Base-by-base conservation (phyloP, 177 flowering plant genomes). In the Tripterygium wilfordii region DNA sequence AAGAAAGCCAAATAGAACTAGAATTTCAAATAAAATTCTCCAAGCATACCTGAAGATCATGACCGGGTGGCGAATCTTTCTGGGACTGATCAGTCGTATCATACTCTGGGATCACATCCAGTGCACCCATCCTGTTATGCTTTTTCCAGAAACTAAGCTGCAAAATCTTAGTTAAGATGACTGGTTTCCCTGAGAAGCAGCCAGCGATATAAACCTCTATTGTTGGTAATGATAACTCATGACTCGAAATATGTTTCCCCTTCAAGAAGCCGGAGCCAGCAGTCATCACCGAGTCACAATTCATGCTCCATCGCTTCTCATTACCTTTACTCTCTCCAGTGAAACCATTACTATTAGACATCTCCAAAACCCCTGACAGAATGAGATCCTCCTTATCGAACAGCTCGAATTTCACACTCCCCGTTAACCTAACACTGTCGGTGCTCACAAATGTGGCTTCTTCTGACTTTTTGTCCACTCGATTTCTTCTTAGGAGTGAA, bases 371-470 rank as follows among this genome's bases (percentile, higher is more conserved):
- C 40, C 97, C 97, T n/a, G 79, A 72, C 4, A 89, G 77, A 36
- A 89, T 58, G 23, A 73, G 63, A 58, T 81, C 74, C 10, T 83
- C 76, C 33, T 51, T 68, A 59, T 83, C 71, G n/a, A 63, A 78
- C 15, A 89, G 89, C 64, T 89, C 84, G 60, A 83, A 81, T 48
- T 74, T 81, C 51, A 77, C 75, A 56, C 87, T 80, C 22, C 89
- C 91, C 0, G 78, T 76, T 44, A 77, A 67, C 47, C 88, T 72
- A 51, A 89, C 67, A 52, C 74, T 69, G 43, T 85, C 89, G 4
- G 95, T 89, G 68, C 84, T 67, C 18, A 89, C 85, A 63, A 81
- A 89, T 28, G 92, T 89, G 45, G 87, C 84, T 63, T 83, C 96
- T 58, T 78, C 88, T 0, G 85, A 66, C 67, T 75, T 83, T 71